A percentile compares a stretch with the other conserved stretches of the same genome.
phyloP scores from a whole-genome alignment of 116 monocot species.

The Papilionanthe hybrid region DNA sequence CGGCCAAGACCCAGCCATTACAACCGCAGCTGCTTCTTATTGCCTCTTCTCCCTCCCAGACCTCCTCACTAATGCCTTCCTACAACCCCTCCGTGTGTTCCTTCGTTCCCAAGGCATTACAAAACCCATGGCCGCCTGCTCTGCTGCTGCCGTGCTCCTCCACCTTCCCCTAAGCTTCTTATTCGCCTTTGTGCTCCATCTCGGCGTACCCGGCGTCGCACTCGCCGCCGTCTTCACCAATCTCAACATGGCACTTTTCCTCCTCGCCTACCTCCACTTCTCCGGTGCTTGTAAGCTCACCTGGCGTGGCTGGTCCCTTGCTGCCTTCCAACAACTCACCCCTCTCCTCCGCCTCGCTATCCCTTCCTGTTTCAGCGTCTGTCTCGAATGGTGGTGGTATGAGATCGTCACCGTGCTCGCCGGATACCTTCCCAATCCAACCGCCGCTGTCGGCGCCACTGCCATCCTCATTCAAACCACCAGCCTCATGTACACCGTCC shows the following conservation, averaged over 20 bases:
- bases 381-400: slow-evolving; percentile 99
- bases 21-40: slow-evolving; percentile 55
- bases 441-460: slow-evolving; percentile 64
- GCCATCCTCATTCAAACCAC: slow-evolving; percentile 89
- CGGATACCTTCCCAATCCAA: slow-evolving; percentile 78
- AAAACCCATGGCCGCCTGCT: slow-evolving; percentile 72
- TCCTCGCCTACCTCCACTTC: slow-evolving; percentile 37
- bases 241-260: slow-evolving; percentile 26
- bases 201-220: slow-evolving; percentile 16
- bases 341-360: slow-evolving; percentile 62
- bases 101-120: slow-evolving; percentile 47
- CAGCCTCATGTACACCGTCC: slow-evolving; percentile 87
- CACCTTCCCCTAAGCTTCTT: slow-evolving; percentile 74
- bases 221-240: slow-evolving; percentile 18
- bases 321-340: slow-evolving; percentile 20
- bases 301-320: slow-evolving; percentile 64
- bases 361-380: slow-evolving; percentile 77
- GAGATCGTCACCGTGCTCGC: slow-evolving; percentile 89
- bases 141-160: slow-evolving; percentile 65
- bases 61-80: slow-evolving; percentile 21
- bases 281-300: slow-evolving; percentile 39
- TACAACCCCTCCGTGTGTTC: slow-evolving; percentile 79
- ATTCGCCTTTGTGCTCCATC: slow-evolving; percentile 29
- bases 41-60: slow-evolving; percentile 25
- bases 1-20: slow-evolving; percentile 56